Conservation (phyloP, 192 early-diverging fungal species). For the Backusella luteola region DNA sequence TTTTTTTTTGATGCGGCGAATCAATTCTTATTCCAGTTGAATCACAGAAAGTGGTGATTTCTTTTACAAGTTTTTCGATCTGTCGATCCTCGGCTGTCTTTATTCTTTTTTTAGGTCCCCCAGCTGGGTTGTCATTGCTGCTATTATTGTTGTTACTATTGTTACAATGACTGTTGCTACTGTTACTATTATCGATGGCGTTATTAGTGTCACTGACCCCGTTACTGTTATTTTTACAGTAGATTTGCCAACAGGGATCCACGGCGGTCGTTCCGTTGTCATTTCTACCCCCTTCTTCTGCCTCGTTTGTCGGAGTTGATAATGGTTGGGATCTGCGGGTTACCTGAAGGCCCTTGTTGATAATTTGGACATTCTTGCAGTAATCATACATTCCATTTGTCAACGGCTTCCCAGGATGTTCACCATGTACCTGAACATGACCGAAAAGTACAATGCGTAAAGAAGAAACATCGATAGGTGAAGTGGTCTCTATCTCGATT, state of each 20-base stretch:
- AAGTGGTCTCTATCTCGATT: background rate
- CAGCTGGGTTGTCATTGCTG: background rate
- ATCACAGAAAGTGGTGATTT: background rate
- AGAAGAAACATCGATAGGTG: background rate
- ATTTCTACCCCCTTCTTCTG: background rate
- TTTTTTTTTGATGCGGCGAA: background rate
- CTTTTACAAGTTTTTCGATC: constrained; percentile 4
- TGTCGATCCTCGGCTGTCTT: constrained; percentile 8
- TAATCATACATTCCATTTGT: constrained; percentile 20
- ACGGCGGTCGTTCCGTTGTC: background rate
- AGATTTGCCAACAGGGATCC: background rate
- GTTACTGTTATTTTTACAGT: background rate
- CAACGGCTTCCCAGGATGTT: background rate
- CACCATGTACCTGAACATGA: constrained; percentile 15
- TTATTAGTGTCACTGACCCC: background rate
- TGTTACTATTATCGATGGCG: background rate
- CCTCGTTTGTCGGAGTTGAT: background rate
- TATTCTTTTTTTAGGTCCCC: background rate
- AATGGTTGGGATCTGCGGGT: background rate
- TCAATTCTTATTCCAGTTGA: background rate
- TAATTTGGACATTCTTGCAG: constrained; percentile 5
- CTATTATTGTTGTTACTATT: background rate
- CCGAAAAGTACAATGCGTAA: constrained; percentile 11
- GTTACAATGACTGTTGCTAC: background rate
- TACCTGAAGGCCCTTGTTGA: constrained; percentile 14